phyloP scores from a whole-genome alignment of 306 rosid species.

The Herpetospermum pedunculosum region DNA sequence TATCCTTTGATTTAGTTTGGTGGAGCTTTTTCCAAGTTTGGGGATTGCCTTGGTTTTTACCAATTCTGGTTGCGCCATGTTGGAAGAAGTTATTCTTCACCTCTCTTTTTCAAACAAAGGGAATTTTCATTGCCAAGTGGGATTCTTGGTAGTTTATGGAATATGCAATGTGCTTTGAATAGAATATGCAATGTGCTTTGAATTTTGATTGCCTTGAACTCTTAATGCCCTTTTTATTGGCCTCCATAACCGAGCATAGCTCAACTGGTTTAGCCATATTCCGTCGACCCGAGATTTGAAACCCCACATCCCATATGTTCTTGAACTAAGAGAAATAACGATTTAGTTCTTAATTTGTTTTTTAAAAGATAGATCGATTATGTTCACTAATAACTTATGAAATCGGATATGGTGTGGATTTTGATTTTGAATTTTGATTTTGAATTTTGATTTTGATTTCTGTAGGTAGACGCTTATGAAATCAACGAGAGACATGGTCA shows the following conservation, averaged over 20 bases:
- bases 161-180: too few species aligned
- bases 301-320: too few species aligned
- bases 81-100: not conserved
- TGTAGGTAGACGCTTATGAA: too few species aligned
- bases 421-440: too few species aligned
- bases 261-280: too few species aligned
- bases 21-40: not conserved
- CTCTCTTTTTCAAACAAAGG: not conserved
- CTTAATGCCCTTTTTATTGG: not conserved
- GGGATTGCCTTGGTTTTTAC: not conserved
- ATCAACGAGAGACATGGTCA: too few species aligned
- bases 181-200: too few species aligned
- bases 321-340: too few species aligned
- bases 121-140: not conserved
- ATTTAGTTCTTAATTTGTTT: not conserved
- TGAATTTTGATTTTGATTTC: too few species aligned
- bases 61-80: not conserved
- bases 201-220: not conserved
- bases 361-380: not conserved
- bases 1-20: not conserved
- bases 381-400: not conserved
- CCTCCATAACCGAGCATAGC: too few species aligned
- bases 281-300: too few species aligned
- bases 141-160: not conserved
- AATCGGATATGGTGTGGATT: too few species aligned